phyloP scores from a whole-genome alignment of 164 flowering plant genomes.

The Stephania japonica region DNA sequence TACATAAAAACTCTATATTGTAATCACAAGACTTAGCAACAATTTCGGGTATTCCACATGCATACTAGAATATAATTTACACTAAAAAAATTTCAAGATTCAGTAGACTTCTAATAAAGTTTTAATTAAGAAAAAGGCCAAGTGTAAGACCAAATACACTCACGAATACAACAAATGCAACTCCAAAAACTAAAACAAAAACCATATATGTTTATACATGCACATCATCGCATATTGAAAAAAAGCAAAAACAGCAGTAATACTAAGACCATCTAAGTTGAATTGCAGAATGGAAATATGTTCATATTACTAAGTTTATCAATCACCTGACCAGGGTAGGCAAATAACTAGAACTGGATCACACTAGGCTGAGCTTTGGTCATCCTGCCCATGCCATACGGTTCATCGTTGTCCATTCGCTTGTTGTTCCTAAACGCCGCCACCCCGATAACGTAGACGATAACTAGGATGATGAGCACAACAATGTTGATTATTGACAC shows the following conservation, averaged over 20 bases:
- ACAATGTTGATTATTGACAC: constrained; percentile 81
- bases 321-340: not conserved
- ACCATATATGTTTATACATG: not conserved
- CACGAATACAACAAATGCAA: not conserved
- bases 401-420: constrained; percentile 70
- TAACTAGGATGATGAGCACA: constrained; percentile 59
- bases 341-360: constrained; percentile 35
- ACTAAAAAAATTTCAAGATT: not conserved
- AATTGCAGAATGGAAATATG: not conserved
- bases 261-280: not conserved
- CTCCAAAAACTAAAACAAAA: not conserved
- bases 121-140: too few species aligned
- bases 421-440: constrained; percentile 73
- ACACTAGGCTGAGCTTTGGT: constrained; percentile 68
- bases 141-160: not conserved
- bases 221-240: not conserved
- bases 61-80: not conserved
- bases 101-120: not conserved
- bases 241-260: not conserved
- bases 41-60: not conserved
- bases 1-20: not conserved
- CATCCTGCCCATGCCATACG: constrained; percentile 74
- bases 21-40: not conserved
- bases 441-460: constrained; percentile 56
- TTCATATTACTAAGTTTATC: not conserved